These are phyloP conservation scores for Chaetomium sp. DNA, from an alignment of 2,329 filamentous ascomycete species.

Conservation along the genomic window DNA sequence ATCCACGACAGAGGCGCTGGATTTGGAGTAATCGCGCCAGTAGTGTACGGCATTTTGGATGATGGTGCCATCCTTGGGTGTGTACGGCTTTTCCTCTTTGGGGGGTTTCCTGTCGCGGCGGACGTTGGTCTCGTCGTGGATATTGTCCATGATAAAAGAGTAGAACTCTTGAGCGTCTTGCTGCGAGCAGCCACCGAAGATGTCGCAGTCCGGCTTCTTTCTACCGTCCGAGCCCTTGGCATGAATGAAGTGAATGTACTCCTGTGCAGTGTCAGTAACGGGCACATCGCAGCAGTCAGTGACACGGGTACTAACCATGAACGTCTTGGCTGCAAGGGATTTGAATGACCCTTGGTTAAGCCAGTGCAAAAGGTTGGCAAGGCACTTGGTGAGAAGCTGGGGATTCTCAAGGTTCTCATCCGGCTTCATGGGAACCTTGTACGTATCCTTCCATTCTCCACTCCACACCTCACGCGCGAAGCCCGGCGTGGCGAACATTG, in stretches of 20 bases:
- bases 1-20: conserved; percentile 75
- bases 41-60: conserved; percentile 68
- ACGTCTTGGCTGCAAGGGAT: conserved; percentile 55
- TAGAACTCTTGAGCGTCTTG: conserved; percentile 94
- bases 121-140: conserved; percentile 83
- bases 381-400: conserved; percentile 61
- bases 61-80: conserved; percentile 34
- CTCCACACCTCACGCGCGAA: conserved; percentile 67
- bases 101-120: conserved; percentile 46
- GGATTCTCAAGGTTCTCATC: conserved; percentile 56
- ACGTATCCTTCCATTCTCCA: conserved; percentile 59
- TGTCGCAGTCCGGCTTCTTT: conserved; percentile 46
- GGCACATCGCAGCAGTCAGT: conserved; percentile 33
- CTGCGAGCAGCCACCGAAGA: conserved; percentile 73
- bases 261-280: conserved; percentile 43
- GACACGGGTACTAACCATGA: conserved; percentile 53
- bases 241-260: conserved; percentile 67
- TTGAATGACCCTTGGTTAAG: conserved; percentile 54
- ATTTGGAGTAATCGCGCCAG: conserved; percentile 71
- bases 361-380: conserved; percentile 62
- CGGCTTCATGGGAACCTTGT: conserved; percentile 68
- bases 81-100: conserved; percentile 32
- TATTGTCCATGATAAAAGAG: conserved; percentile 75
- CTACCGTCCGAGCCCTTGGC: conserved; percentile 37
- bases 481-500: conserved; percentile 71